phyloP scores from a whole-genome alignment of 768 basidiomycete genomes.

The Pisolithus orientalis region DNA sequence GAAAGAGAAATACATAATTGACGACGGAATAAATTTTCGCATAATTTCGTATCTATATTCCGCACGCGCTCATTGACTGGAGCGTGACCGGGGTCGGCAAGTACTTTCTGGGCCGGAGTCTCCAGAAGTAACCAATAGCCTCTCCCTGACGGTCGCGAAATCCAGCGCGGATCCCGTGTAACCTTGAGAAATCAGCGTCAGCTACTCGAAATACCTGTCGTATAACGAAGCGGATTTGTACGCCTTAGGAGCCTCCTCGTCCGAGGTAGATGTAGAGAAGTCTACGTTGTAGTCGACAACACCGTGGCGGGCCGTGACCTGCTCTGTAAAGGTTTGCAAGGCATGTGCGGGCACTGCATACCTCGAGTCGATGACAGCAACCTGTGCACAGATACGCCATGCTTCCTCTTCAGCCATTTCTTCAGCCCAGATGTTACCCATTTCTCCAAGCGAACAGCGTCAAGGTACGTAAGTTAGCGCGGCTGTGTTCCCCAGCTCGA shows the following conservation, averaged over 20 bases:
- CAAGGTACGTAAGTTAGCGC: conserved; percentile 80
- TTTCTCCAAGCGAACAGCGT: conserved; percentile 82
- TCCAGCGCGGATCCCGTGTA: conserved; percentile 59
- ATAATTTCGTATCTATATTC: not conserved
- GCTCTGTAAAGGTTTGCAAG: conserved; percentile 91
- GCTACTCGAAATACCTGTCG: conserved; percentile 89
- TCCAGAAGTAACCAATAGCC: conserved; percentile 38
- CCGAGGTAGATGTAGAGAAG: conserved; percentile 36
- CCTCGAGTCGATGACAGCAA: conserved; percentile 39
- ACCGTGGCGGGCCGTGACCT: conserved; percentile 88
- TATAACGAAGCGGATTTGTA: conserved; percentile 86
- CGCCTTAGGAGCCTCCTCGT: conserved; percentile 43
- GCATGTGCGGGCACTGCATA: conserved; percentile 82
- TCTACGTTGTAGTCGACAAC: conserved; percentile 80
- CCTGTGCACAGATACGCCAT: conserved; percentile 34
- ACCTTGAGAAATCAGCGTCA: conserved; percentile 70
- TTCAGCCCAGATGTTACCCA: conserved; percentile 89
- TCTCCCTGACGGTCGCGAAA: conserved; percentile 39
- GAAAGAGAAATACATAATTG: too few relatives aligned
- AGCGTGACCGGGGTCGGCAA: not conserved
- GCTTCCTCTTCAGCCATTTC: conserved; percentile 85
- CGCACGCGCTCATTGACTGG: conserved; percentile 26
- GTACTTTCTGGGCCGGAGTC: conserved; percentile 22
- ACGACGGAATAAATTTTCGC: too few relatives aligned
- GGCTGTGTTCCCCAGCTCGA: conserved; percentile 74